Evolutionary conservation across 1,284 basidiomycete species (phyloP).

Genomic region (Boletus sp.): DNA sequence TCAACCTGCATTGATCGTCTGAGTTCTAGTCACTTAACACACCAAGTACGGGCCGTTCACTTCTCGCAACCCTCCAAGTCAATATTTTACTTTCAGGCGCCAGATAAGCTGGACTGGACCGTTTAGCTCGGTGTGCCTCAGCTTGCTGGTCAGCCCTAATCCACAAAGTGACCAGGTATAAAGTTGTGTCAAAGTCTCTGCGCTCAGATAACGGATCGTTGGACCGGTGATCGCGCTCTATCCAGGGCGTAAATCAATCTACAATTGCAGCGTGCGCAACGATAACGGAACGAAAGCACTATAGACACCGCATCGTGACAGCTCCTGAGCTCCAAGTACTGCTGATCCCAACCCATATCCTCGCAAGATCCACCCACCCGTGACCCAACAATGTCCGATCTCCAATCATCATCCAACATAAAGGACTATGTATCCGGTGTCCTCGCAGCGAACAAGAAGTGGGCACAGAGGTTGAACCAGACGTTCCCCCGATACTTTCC

Average conservation of each 20-base stretch:
- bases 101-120: neutral
- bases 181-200: neutral
- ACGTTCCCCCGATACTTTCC: conserved; percentile 26
- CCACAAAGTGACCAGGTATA: neutral
- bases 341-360: neutral
- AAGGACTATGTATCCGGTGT: neutral
- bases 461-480: conserved; percentile 25
- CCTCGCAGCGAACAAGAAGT: conserved; percentile 14
- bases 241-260: neutral
- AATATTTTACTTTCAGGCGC: neutral
- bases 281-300: neutral
- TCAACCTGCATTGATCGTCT: neutral
- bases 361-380: neutral
- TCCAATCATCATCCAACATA: neutral
- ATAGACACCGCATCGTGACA: no score
- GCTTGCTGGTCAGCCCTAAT: neutral
- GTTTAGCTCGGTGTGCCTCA: no score
- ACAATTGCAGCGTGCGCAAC: neutral
- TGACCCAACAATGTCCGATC: conserved; percentile 13
- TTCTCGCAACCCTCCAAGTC: no score
- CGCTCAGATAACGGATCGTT: neutral
- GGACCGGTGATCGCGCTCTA: neutral
- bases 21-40: no score
- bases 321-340: no score
- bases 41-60: no score